Percentiles rank a stretch among this genome's conserved stretches.
Evolutionary conservation across 1,284 basidiomycete species (phyloP).

Genomic region (Grifola frondosa): DNA sequence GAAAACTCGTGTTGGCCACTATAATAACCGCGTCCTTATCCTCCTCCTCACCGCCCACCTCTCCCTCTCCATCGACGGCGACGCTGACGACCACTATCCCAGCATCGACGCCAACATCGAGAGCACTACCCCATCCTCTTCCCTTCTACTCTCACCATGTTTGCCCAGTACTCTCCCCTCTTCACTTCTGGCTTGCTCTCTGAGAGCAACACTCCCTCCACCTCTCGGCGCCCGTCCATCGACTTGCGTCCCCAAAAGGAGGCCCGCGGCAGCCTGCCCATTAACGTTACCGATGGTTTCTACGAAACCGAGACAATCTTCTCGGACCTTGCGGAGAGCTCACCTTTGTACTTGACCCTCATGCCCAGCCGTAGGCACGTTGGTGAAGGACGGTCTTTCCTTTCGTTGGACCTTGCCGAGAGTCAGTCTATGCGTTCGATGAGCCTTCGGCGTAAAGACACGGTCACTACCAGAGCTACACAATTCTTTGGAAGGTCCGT

Average conservation of each 20-base stretch:
- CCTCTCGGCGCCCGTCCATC: slow-evolving; percentile 33
- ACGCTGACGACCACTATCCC: too few species aligned
- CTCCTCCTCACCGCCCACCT: too few species aligned
- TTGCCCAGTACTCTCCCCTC: slow-evolving; percentile 51
- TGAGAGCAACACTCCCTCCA: slow-evolving; percentile 29
- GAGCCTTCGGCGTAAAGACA: slow-evolving; percentile 41
- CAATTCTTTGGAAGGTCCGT: slow-evolving; percentile 25
- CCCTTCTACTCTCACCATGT: slow-evolving; percentile 16
- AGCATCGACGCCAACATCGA: too few species aligned
- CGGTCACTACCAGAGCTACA: slow-evolving; percentile 27
- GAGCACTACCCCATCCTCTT: not conserved
- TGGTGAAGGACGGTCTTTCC: slow-evolving; percentile 44
- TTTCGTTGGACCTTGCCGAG: slow-evolving; percentile 61
- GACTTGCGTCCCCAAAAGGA: slow-evolving; percentile 32
- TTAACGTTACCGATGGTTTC: slow-evolving; percentile 31
- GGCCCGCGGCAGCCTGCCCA: slow-evolving; percentile 38
- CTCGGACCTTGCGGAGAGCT: slow-evolving; percentile 13
- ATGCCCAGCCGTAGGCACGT: slow-evolving; percentile 24
- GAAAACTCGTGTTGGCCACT: too few species aligned
- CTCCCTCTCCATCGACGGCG: too few species aligned
- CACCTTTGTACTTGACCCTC: slow-evolving; percentile 29
- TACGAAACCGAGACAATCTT: slow-evolving; percentile 19
- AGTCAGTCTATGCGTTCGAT: slow-evolving; percentile 45
- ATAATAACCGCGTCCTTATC: too few species aligned
- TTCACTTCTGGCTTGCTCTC: slow-evolving; percentile 61